A percentile compares a stretch with the other conserved stretches of the same genome.
These are phyloP conservation scores for Ziziphus jujuba DNA, from an alignment of 306 rosid species.

Conservation along the genomic window DNA sequence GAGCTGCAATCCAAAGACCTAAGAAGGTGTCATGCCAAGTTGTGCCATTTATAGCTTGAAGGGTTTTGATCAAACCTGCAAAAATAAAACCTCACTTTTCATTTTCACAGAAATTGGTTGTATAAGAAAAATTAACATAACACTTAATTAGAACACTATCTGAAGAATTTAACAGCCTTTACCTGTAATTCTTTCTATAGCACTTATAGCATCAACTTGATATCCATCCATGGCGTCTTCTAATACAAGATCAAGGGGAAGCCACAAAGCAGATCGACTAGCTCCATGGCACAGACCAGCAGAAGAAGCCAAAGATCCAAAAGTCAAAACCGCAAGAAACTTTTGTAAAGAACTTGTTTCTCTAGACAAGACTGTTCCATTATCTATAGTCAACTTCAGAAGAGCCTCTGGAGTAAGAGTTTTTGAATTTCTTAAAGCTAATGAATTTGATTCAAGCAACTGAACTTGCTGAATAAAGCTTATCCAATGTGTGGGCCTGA, in stretches of 20 bases:
- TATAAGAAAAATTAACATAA: slow-evolving; percentile 12
- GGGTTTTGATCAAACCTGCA: slow-evolving; percentile 83
- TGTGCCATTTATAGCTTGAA: slow-evolving; percentile 88
- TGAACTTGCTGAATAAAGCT: slow-evolving; percentile 59
- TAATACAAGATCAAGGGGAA: slow-evolving; percentile 87
- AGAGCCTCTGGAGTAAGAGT: slow-evolving; percentile 56
- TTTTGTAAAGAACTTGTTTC: slow-evolving; percentile 69
- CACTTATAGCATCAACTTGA: slow-evolving; percentile 85
- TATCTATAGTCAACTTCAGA: slow-evolving; percentile 57
- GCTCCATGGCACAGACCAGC: slow-evolving; percentile 75
- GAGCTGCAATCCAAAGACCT: slow-evolving; percentile 95
- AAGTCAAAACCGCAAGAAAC: slow-evolving; percentile 68
- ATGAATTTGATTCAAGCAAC: slow-evolving; percentile 66
- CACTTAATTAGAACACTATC: slow-evolving; percentile 21
- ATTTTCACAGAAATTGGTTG: slow-evolving; percentile 16
- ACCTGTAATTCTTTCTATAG: slow-evolving; percentile 81
- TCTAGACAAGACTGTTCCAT: slow-evolving; percentile 45
- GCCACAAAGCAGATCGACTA: slow-evolving; percentile 84
- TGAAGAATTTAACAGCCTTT: slow-evolving; percentile 17
- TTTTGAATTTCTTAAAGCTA: slow-evolving; percentile 70
- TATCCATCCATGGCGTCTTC: slow-evolving; percentile 99
- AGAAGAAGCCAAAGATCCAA: slow-evolving; percentile 74
- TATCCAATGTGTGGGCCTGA: slow-evolving; percentile 82
- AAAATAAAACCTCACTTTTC: slow-evolving; percentile 20
- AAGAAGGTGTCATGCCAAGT: slow-evolving; percentile 93